Evolutionary conservation across 441 rosid genomes (phyloP).

Genomic region (Populus hybrid): DNA sequence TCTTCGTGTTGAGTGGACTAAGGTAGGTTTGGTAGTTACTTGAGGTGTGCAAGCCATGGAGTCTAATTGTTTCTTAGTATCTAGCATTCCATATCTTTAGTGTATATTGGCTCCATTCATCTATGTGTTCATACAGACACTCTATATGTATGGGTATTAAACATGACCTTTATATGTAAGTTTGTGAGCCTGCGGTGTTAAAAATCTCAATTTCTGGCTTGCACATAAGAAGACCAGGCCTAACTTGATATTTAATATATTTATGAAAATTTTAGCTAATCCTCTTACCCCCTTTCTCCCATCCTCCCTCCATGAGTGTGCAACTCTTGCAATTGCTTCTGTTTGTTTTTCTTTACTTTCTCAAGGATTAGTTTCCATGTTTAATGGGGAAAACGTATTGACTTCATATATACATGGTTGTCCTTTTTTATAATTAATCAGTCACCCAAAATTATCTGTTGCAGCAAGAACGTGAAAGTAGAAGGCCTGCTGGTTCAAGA

Average conservation of each 20-base stretch:
- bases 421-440: not conserved
- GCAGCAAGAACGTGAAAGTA: not conserved
- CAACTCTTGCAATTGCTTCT: not conserved
- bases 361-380: not conserved
- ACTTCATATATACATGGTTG: not conserved
- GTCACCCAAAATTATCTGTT: not conserved
- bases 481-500: not conserved
- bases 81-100: not conserved
- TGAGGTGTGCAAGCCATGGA: not conserved
- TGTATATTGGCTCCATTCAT: not conserved
- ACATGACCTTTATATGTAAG: not conserved
- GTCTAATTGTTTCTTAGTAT: not conserved
- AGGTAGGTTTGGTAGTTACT: constrained; percentile 33
- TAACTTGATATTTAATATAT: not conserved
- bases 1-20: constrained; percentile 85
- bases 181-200: not conserved
- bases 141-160: not conserved
- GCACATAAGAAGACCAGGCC: not conserved
- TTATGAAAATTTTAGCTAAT: not conserved
- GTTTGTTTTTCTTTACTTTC: not conserved
- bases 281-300: not conserved
- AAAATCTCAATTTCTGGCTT: not conserved
- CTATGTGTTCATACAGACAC: not conserved
- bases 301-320: not conserved
- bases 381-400: not conserved